Conservation (phyloP, 179 eudicot genomes). For the Heliamphora pulchella region DNA sequence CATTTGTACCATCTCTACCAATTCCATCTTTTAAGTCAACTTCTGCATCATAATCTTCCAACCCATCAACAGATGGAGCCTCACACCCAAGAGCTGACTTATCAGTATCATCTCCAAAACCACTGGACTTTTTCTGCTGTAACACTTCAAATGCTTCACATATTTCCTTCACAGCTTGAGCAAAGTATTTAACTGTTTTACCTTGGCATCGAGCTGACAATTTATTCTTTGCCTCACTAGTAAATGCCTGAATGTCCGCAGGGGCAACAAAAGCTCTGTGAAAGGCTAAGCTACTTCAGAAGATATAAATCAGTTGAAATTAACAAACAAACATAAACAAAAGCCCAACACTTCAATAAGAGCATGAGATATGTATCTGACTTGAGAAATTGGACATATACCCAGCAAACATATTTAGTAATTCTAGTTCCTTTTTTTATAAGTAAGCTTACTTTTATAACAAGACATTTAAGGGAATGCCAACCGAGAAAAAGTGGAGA, state of each 20-base stretch:
- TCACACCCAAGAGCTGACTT: slow-evolving; percentile 27
- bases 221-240: slow-evolving; percentile 65
- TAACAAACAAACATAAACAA: not conserved
- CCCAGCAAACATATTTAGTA: too few species aligned
- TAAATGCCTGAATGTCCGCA: slow-evolving; percentile 74
- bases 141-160: slow-evolving; percentile 66
- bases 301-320: slow-evolving; percentile 10
- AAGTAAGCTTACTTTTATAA: too few species aligned
- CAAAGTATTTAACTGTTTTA: slow-evolving; percentile 65
- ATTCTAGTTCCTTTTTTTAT: too few species aligned
- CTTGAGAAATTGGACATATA: too few species aligned
- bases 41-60: slow-evolving; percentile 33
- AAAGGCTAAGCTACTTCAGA: slow-evolving; percentile 11
- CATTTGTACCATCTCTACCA: slow-evolving; percentile 15
- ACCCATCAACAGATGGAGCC: slow-evolving; percentile 25
- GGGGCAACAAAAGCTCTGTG: slow-evolving; percentile 93
- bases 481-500: too few species aligned
- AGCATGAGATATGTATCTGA: too few species aligned
- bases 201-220: slow-evolving; percentile 59
- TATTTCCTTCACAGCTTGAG: slow-evolving; percentile 81
- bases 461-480: too few species aligned
- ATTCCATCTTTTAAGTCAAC: slow-evolving; percentile 21
- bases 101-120: slow-evolving; percentile 31
- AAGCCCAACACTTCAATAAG: not conserved
- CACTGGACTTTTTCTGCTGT: slow-evolving; percentile 29